Conservation (phyloP, 2,329 filamentous ascomycete species). For the Dothidotthia symphoricarpi region DNA sequence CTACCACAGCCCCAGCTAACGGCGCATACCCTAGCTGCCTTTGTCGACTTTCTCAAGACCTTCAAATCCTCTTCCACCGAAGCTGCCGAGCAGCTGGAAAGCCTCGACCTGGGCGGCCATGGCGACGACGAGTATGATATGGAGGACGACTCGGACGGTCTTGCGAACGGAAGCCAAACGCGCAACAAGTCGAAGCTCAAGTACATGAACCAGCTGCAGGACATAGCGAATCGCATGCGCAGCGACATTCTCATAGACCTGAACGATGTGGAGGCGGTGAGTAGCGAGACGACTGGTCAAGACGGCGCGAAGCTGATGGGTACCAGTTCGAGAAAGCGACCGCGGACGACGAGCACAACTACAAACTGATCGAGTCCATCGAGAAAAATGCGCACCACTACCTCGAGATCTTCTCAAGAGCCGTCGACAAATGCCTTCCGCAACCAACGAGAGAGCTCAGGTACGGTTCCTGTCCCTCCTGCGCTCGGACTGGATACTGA, state of each 20-base stretch:
- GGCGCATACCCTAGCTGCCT: constrained; percentile 58
- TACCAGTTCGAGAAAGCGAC: constrained; percentile 70
- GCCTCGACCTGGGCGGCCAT: constrained; percentile 83
- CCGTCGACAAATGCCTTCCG: constrained; percentile 84
- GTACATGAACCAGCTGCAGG: constrained; percentile 84
- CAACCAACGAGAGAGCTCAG: constrained; percentile 72
- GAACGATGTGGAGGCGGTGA: constrained; percentile 76
- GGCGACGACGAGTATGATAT: constrained; percentile 89
- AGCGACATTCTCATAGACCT: constrained; percentile 83
- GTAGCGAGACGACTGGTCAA: constrained; percentile 19
- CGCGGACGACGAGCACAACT: constrained; percentile 58
- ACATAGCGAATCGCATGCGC: constrained; percentile 75
- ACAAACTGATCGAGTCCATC: constrained; percentile 78
- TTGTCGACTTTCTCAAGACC: constrained; percentile 81
- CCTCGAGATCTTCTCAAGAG: constrained; percentile 83
- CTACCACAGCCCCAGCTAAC: constrained; percentile 32
- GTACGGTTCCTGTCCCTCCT: constrained; percentile 48
- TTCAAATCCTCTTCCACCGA: constrained; percentile 79
- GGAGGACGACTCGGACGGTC: constrained; percentile 76
- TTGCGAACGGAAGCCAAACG: constrained; percentile 43
- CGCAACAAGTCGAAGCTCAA: constrained; percentile 65
- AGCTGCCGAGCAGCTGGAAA: constrained; percentile 77
- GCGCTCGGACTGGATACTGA: constrained; percentile 16
- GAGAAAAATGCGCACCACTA: constrained; percentile 93
- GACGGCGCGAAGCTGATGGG: constrained; percentile 13